These are phyloP conservation scores for Apodospora peruviana DNA, from an alignment of 495 filamentous ascomycete genomes.

Conservation along the genomic window DNA sequence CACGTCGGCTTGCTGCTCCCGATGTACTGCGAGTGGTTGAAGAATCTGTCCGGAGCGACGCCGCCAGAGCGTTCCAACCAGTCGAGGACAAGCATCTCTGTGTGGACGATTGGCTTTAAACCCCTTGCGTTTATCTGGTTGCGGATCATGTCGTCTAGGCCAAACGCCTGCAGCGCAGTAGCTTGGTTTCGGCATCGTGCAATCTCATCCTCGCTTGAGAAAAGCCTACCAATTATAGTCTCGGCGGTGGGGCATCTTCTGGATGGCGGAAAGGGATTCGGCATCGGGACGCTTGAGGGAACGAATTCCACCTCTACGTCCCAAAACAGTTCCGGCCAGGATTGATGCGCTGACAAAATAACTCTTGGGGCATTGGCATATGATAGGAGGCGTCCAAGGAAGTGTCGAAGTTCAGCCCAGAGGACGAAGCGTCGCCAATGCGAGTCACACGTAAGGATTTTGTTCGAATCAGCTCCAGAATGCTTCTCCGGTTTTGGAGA, in stretches of 20 bases:
- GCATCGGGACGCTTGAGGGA: too few species aligned
- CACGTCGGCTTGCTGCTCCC: slow-evolving; percentile 22
- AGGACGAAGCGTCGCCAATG: too few species aligned
- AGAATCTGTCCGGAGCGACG: slow-evolving; percentile 12
- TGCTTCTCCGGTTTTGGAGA: too few species aligned
- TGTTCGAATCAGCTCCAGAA: too few species aligned
- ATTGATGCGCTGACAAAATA: not conserved
- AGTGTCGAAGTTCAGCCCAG: not conserved
- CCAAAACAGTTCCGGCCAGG: not conserved
- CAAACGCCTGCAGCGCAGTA: not conserved
- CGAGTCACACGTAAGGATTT: too few species aligned
- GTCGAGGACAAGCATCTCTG: slow-evolving; percentile 13
- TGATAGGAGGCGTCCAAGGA: not conserved
- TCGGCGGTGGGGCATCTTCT: too few species aligned
- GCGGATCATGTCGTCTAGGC: not conserved
- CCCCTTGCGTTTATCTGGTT: not conserved
- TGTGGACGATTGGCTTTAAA: slow-evolving; percentile 2
- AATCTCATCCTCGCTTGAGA: too few species aligned
- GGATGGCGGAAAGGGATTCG: too few species aligned
- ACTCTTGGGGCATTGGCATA: not conserved
- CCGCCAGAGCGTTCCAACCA: slow-evolving; percentile 11
- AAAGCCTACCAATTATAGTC: too few species aligned
- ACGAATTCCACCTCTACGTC: not conserved
- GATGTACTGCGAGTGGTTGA: slow-evolving; percentile 19
- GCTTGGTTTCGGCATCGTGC: not conserved